A percentile compares a stretch with the other conserved stretches of the same genome.
Conservation (phyloP, 1,139 yeast species). For the Cylindricascospora bacillispora region DNA sequence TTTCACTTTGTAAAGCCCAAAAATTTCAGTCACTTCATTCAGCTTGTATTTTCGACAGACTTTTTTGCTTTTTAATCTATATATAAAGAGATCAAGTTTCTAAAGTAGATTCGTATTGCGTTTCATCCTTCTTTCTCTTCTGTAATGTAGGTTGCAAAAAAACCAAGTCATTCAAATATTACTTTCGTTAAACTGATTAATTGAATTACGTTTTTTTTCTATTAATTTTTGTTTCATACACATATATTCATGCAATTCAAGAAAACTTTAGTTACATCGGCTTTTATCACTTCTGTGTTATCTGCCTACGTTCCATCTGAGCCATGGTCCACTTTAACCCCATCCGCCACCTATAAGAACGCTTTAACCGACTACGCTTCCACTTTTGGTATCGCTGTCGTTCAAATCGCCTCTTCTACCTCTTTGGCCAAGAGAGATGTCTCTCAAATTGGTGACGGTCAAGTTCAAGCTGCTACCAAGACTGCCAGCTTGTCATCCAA, state of each 20-base stretch:
- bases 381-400: conserved; percentile 11
- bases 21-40: too few relatives aligned
- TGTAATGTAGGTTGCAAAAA: background rate
- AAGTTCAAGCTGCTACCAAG: conserved; percentile 43
- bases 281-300: conserved; percentile 34
- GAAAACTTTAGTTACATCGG: conserved; percentile 28
- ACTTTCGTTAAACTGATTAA: background rate
- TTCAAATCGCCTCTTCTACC: conserved; percentile 14
- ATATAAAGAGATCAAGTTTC: too few relatives aligned
- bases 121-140: too few relatives aligned
- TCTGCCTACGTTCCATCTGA: conserved; percentile 58
- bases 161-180: background rate
- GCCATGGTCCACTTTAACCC: conserved; percentile 65
- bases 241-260: conserved; percentile 26
- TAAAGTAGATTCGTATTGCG: too few relatives aligned
- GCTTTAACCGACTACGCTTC: conserved; percentile 34
- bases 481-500: too few relatives aligned
- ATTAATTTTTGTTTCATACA: background rate
- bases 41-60: too few relatives aligned
- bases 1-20: too few relatives aligned
- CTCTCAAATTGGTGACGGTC: conserved; percentile 35
- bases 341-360: conserved; percentile 42
- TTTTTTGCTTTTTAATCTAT: too few relatives aligned
- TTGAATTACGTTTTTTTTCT: too few relatives aligned
- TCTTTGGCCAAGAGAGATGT: conserved; percentile 36